phyloP scores from a whole-genome alignment of 2,329 filamentous ascomycete species.

The Aaosphaeria arxii region DNA sequence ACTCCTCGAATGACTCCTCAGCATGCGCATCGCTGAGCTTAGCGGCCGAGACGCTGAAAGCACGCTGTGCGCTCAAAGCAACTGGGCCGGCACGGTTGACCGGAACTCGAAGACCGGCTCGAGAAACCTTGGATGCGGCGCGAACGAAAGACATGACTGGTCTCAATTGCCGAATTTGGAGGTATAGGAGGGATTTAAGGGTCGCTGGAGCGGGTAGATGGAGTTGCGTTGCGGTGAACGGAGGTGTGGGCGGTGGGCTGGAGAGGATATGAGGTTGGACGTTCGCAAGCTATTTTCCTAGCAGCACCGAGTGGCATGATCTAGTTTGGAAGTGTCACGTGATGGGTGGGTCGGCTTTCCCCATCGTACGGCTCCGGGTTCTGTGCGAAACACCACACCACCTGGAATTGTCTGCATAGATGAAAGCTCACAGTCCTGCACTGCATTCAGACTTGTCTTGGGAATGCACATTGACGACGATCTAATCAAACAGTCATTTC shows the following conservation, averaged over 20 bases:
- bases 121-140: conserved; percentile 34
- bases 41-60: conserved; percentile 52
- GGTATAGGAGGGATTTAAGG: conserved; percentile 15
- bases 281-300: conserved; percentile 2
- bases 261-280: conserved; percentile 17
- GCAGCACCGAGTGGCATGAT: neutral
- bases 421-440: too few species aligned
- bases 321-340: neutral
- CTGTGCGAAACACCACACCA: too few species aligned
- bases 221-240: conserved; percentile 11
- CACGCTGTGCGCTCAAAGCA: conserved; percentile 32
- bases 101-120: conserved; percentile 31
- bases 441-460: too few species aligned
- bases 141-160: conserved; percentile 37
- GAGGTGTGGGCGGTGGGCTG: conserved; percentile 19
- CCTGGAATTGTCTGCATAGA: too few species aligned
- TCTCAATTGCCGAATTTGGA: conserved; percentile 22
- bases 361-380: too few species aligned
- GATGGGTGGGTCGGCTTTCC: too few species aligned
- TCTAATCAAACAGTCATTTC: too few species aligned
- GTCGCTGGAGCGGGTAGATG: conserved; percentile 19
- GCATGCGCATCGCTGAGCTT: conserved; percentile 59
- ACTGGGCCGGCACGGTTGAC: conserved; percentile 31
- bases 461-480: too few species aligned
- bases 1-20: conserved; percentile 99